Evolutionary conservation across 2,329 filamentous ascomycete genomes (phyloP).

Genomic region (Cytospora paraplurivora): DNA sequence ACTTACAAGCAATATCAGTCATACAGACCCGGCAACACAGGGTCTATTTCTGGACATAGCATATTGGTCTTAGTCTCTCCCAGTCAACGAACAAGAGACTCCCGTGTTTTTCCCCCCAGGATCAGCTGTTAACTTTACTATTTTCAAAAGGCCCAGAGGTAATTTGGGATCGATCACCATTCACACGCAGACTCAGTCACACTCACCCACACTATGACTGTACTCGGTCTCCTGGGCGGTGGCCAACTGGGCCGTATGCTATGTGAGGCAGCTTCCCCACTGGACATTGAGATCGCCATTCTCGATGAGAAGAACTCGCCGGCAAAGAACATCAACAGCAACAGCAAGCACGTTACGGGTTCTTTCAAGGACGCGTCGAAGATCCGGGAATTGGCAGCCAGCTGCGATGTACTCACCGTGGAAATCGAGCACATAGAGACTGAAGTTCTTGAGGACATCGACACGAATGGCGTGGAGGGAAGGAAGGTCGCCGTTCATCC

Average conservation of each 20-base stretch:
- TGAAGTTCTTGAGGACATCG: constrained; percentile 81
- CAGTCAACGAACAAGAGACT: background rate
- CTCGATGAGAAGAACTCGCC: constrained; percentile 77
- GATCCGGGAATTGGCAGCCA: constrained; percentile 75
- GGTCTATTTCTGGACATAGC: background rate
- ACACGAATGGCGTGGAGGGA: constrained; percentile 60
- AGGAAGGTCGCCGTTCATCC: constrained; percentile 70
- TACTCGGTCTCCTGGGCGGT: constrained; percentile 55
- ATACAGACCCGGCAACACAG: background rate
- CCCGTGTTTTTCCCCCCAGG: background rate
- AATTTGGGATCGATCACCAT: background rate
- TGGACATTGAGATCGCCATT: constrained; percentile 78
- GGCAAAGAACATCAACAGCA: constrained; percentile 82
- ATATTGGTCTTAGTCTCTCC: background rate
- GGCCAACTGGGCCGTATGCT: constrained; percentile 93
- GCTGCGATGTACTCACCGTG: constrained; percentile 81
- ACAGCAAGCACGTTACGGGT: constrained; percentile 73
- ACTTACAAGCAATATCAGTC: background rate
- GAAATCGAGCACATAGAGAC: constrained; percentile 97
- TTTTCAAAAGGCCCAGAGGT: background rate
- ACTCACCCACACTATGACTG: constrained; percentile 9
- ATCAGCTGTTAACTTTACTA: background rate
- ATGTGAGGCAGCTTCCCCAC: constrained; percentile 73
- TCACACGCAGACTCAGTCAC: background rate
- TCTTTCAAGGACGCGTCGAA: constrained; percentile 84